Evolutionary conservation across 768 basidiomycete species (phyloP), one percentile per base, ranked within the genome.

Genomic region (Plicaturopsis crispa): DNA sequence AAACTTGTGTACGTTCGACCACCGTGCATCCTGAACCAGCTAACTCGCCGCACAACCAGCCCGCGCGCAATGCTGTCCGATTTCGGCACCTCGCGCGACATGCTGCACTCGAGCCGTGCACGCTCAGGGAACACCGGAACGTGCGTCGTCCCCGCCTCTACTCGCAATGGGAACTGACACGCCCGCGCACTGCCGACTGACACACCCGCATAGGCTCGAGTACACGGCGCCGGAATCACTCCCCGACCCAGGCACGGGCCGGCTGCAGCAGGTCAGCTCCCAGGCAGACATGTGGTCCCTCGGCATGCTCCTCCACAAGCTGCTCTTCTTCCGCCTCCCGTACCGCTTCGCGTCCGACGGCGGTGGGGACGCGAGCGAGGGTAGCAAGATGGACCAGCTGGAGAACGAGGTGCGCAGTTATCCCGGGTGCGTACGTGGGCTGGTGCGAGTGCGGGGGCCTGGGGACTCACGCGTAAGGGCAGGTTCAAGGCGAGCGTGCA

Each of bases 261-360:
- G 70, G 16, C 74, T 86, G 6, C 68, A 65, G 6, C 80, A 84
- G 33, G 70, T 89, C 2, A 84, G 88, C 50, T 88, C 89, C 0
- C 92, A 92, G 52, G 75, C 86, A 4, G 93, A 98, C 54, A 91
- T 96, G 80, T 98, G 94, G 93, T 89, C 88, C 4, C 69, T 98
- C 12, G 93, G 93, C 45, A 91, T 98, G 84, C 88, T 98, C 40
- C 69, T 98, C 13, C 81, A 97, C 65, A 93, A 91, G 50, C 70
- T 98, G 44, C 62, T 94, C 1, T 98, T 96, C 63, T 91, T 97
- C 62, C 75, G 77, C 23, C 60, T 94, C 14, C 93, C 94, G 0
- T 97, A 91, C 52, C 71, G 68, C 13, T 79, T 88, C 46, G 80
- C 84, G 1, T 65, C 78, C 1, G 72, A 71, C 28, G 75, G 74